phyloP scores from a whole-genome alignment of 2,329 filamentous ascomycete genomes.

The Coniosporium tulheliwenetii region DNA sequence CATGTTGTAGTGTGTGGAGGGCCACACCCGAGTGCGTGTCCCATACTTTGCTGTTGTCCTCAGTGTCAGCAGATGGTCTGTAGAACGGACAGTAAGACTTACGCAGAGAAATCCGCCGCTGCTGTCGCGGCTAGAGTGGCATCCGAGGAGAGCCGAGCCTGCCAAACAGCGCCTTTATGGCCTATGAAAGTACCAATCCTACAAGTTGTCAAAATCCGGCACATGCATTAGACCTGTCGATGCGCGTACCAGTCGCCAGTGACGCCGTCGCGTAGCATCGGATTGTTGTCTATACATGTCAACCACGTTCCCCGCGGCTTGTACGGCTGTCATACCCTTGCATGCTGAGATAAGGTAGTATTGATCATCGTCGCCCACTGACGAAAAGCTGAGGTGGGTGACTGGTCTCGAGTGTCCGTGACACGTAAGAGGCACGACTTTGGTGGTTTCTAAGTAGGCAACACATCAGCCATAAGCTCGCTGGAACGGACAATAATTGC shows the following conservation, averaged over 20 bases:
- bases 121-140: conserved; percentile 80
- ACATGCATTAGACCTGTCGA: neutral
- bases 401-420: conserved; percentile 89
- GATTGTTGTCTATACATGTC: conserved; percentile 64
- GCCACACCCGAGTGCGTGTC: conserved; percentile 89
- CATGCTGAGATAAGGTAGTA: conserved; percentile 91
- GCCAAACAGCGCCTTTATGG: conserved; percentile 97
- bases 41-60: conserved; percentile 55
- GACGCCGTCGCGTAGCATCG: conserved; percentile 91
- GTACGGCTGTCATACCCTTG: conserved; percentile 44
- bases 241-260: conserved; percentile 71
- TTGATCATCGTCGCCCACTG: conserved; percentile 62
- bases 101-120: conserved; percentile 74
- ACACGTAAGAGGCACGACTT: conserved; percentile 78
- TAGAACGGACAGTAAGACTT: too few relatives aligned
- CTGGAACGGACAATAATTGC: too few relatives aligned
- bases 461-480: neutral
- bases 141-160: conserved; percentile 79
- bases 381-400: conserved; percentile 80
- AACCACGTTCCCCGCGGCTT: conserved; percentile 4
- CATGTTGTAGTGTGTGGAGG: conserved; percentile 72
- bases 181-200: conserved; percentile 95
- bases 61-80: too few relatives aligned
- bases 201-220: conserved; percentile 2
- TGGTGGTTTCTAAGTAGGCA: conserved; percentile 21